Conservation (phyloP, 2,329 filamentous ascomycete genomes). For the Penicillium sp. region DNA sequence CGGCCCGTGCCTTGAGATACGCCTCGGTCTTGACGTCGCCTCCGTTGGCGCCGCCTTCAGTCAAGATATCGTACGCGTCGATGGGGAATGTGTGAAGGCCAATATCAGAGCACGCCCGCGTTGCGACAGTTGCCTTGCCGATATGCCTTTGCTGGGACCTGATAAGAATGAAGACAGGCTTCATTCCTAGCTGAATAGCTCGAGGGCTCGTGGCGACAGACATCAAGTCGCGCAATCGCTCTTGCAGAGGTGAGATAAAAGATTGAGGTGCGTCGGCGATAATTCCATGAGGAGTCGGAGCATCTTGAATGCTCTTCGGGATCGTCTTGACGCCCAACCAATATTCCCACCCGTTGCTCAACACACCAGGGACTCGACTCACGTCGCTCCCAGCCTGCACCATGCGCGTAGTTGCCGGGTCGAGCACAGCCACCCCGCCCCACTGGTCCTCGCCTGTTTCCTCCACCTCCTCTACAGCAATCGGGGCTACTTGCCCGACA, state of each 20-base stretch:
- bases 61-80: constrained; percentile 88
- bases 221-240: constrained; percentile 77
- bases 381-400: constrained; percentile 86
- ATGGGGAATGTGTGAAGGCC: constrained; percentile 86
- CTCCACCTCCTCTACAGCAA: constrained; percentile 50
- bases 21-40: constrained; percentile 93
- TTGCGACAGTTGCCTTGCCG: constrained; percentile 78
- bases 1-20: constrained; percentile 79
- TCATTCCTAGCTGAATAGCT: constrained; percentile 81
- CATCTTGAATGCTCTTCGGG: constrained; percentile 46
- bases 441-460: constrained; percentile 67
- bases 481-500: constrained; percentile 66
- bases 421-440: constrained; percentile 82
- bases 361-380: constrained; percentile 70
- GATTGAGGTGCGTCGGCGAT: constrained; percentile 36
- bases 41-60: constrained; percentile 81
- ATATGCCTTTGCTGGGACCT: constrained; percentile 91
- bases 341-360: constrained; percentile 78
- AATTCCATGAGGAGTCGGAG: constrained; percentile 36
- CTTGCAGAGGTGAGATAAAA: constrained; percentile 59
- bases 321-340: constrained; percentile 75
- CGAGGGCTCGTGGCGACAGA: constrained; percentile 83
- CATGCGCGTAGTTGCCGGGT: constrained; percentile 81
- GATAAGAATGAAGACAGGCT: constrained; percentile 80
- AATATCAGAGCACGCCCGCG: constrained; percentile 76